A percentile compares a stretch with the other conserved stretches of the same genome.
phyloP scores from a whole-genome alignment of 2,329 filamentous ascomycete species.

The Parastagonospora avenae region DNA sequence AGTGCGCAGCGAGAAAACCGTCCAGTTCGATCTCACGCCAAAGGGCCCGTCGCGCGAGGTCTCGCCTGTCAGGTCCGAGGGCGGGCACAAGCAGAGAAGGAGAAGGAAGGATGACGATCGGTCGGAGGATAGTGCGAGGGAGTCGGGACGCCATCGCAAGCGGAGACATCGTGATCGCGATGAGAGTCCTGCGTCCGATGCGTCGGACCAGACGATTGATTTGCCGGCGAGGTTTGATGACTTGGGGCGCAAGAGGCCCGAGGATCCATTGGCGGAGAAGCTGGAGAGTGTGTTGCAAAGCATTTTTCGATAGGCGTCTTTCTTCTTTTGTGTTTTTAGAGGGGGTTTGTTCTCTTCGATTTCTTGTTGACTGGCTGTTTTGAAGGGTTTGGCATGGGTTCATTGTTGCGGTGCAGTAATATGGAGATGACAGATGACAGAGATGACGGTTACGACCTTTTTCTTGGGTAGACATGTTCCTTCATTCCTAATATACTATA shows the following conservation, averaged over 20 bases:
- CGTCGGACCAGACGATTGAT: slow-evolving; percentile 42
- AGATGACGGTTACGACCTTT: no score
- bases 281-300: slow-evolving; percentile 41
- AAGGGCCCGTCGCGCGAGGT: slow-evolving; percentile 27
- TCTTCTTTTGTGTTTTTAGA: no score
- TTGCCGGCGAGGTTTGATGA: slow-evolving; percentile 45
- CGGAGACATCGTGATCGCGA: slow-evolving; percentile 20
- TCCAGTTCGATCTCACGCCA: slow-evolving; percentile 47
- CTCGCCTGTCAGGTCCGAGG: slow-evolving; percentile 12
- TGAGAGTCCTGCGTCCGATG: slow-evolving; percentile 33
- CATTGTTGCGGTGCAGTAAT: no score
- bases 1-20: slow-evolving; percentile 32
- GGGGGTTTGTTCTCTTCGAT: not conserved
- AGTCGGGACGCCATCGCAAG: slow-evolving; percentile 22
- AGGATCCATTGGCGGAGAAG: slow-evolving; percentile 42
- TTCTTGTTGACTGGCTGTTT: no score
- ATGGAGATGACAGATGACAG: no score
- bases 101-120: slow-evolving; percentile 19
- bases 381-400: no score
- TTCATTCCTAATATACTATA: no score
- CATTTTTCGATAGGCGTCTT: slow-evolving; percentile 30
- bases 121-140: slow-evolving; percentile 16
- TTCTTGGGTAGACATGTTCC: no score
- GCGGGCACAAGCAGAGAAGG: slow-evolving; percentile 8
- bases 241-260: slow-evolving; percentile 29